Conservation (phyloP, 2,329 filamentous ascomycete species). For the Metarhizium album region DNA sequence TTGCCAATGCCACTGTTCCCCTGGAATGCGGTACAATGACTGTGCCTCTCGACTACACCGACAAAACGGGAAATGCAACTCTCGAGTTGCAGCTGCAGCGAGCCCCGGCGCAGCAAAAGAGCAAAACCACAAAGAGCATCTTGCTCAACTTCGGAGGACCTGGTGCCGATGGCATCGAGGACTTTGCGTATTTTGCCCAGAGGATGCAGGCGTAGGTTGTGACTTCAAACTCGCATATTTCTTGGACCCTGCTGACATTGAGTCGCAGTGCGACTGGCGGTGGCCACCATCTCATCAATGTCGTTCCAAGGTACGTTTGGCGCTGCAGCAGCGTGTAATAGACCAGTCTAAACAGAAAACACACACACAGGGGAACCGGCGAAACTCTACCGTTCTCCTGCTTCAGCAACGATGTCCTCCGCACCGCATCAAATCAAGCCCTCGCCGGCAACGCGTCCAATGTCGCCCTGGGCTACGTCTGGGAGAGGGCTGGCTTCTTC, state of each 20-base stretch:
- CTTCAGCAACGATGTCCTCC: constrained; percentile 5
- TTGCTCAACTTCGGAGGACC: constrained; percentile 15
- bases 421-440: background rate
- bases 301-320: constrained; percentile 16
- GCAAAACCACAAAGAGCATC: constrained; percentile 12
- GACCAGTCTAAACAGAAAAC: background rate
- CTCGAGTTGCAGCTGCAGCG: constrained; percentile 1
- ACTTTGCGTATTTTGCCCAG: constrained; percentile 1
- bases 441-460: constrained; percentile 12
- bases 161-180: constrained; percentile 1
- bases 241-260: background rate
- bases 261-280: constrained; percentile 15
- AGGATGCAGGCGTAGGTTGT: constrained; percentile 7
- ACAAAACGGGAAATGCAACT: background rate
- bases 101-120: background rate
- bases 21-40: constrained; percentile 3
- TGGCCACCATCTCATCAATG: constrained; percentile 15
- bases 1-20: background rate
- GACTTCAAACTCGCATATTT: background rate
- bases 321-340: background rate
- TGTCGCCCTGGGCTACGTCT: constrained; percentile 11
- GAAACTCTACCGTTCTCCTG: constrained; percentile 18
- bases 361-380: constrained; percentile 16
- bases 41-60: constrained; percentile 5
- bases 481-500: constrained; percentile 13